phyloP scores from a whole-genome alignment of 495 filamentous ascomycete species.

The Lasiosphaeris hirsuta region DNA sequence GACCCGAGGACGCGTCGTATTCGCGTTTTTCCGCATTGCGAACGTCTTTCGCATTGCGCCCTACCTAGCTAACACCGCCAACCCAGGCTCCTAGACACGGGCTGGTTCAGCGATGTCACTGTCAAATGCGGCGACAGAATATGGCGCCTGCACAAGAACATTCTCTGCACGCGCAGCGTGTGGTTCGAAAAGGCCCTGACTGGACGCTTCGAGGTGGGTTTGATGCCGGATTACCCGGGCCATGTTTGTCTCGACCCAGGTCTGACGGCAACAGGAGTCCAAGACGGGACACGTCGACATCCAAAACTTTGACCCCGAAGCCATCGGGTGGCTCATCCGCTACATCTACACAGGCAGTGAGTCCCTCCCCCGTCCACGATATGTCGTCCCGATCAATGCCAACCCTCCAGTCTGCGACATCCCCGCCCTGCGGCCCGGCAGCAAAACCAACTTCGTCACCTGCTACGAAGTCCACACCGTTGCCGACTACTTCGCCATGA shows the following conservation, averaged over 20 bases:
- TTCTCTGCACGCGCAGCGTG: slow-evolving; percentile 26
- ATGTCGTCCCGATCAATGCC: not conserved
- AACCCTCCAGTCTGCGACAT: slow-evolving; percentile 21
- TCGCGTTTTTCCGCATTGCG: no score
- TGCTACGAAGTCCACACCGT: slow-evolving; percentile 26
- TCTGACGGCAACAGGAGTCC: no score
- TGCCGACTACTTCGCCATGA: slow-evolving; percentile 26
- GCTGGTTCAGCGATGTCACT: slow-evolving; percentile 26
- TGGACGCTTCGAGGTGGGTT: slow-evolving; percentile 16
- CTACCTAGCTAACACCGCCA: not conserved
- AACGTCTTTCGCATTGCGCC: no score
- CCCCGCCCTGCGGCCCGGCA: slow-evolving; percentile 1
- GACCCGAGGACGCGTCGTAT: no score
- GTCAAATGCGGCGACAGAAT: slow-evolving; percentile 22
- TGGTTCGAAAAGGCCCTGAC: slow-evolving; percentile 30
- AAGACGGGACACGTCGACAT: slow-evolving; percentile 21
- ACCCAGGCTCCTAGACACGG: slow-evolving; percentile 23
- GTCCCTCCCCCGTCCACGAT: not conserved
- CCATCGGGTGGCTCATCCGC: slow-evolving; percentile 20
- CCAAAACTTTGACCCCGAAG: slow-evolving; percentile 18
- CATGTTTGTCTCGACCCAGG: not conserved
- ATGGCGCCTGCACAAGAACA: slow-evolving; percentile 31
- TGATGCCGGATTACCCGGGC: not conserved
- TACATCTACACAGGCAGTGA: slow-evolving; percentile 30
- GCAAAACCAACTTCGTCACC: slow-evolving; percentile 22